phyloP scores from a whole-genome alignment of 257 asterid species.

The Solanum paucissectum region DNA sequence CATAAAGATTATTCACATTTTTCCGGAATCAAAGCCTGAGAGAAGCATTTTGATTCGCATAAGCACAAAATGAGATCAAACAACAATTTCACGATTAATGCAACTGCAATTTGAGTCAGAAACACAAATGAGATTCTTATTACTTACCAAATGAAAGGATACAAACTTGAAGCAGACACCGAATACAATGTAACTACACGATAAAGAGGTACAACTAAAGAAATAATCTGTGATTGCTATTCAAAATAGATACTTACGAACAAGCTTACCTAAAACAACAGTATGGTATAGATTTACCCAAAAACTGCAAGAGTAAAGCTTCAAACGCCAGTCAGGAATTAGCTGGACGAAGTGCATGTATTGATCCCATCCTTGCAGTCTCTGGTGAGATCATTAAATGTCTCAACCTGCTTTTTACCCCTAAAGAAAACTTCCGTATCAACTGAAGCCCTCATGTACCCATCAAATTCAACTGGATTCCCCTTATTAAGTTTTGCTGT shows the following conservation, averaged over 20 bases:
- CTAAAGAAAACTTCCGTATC: constrained; percentile 69
- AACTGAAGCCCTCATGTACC: constrained; percentile 65
- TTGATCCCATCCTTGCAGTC: constrained; percentile 78
- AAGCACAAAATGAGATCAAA: neutral
- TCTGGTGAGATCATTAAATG: constrained; percentile 63
- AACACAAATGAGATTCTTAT: neutral
- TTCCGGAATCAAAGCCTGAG: neutral
- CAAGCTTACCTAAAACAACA: neutral
- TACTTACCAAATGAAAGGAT: neutral
- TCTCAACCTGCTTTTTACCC: constrained; percentile 76
- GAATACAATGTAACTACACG: neutral
- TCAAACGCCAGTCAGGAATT: neutral
- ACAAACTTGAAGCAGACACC: neutral
- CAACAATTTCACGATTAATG: neutral
- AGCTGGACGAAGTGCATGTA: constrained; percentile 45
- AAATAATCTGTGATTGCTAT: neutral
- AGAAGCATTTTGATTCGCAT: neutral
- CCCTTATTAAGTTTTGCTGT: constrained; percentile 55
- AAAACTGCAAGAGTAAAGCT: neutral
- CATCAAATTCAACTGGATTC: constrained; percentile 66
- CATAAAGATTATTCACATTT: neutral
- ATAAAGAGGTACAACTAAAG: neutral
- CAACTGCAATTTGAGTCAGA: neutral
- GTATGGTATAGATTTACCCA: neutral
- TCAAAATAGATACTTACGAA: neutral